A percentile compares a stretch with the other conserved stretches of the same genome.
Conservation (phyloP, 352 stramenopile genomes). For the Phytophthora idaei region DNA sequence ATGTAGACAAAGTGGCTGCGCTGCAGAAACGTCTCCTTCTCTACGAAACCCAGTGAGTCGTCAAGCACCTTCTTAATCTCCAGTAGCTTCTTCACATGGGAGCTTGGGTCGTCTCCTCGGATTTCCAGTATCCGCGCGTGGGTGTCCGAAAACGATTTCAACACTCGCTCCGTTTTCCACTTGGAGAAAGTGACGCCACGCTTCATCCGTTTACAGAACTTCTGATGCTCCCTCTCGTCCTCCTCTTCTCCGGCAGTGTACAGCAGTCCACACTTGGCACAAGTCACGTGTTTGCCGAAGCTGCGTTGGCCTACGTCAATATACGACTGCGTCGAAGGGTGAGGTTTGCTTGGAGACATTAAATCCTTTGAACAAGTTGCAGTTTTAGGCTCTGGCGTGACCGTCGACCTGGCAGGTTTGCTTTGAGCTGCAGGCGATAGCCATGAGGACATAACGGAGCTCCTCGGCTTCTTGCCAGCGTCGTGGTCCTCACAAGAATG, state of each 20-base stretch:
- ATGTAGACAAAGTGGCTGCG: slow-evolving; percentile 71
- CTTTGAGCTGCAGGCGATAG: slow-evolving; percentile 20
- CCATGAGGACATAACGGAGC: slow-evolving; percentile 17
- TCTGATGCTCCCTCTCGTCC: slow-evolving; percentile 72
- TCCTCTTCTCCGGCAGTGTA: slow-evolving; percentile 76
- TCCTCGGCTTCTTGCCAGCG: slow-evolving; percentile 21
- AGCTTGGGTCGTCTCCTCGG: slow-evolving; percentile 48
- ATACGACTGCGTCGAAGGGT: slow-evolving; percentile 56
- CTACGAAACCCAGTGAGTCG: slow-evolving; percentile 70
- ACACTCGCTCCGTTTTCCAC: slow-evolving; percentile 70
- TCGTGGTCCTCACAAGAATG: not conserved
- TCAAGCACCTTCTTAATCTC: slow-evolving; percentile 77
- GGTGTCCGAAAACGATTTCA: slow-evolving; percentile 50
- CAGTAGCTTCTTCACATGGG: slow-evolving; percentile 74
- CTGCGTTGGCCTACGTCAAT: slow-evolving; percentile 78
- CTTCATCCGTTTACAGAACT: slow-evolving; percentile 56
- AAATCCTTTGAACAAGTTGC: slow-evolving; percentile 8
- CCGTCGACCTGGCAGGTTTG: slow-evolving; percentile 19
- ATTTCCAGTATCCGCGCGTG: slow-evolving; percentile 70
- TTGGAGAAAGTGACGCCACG: slow-evolving; percentile 59
- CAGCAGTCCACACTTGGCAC: slow-evolving; percentile 63
- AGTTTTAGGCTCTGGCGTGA: slow-evolving; percentile 32
- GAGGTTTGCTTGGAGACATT: slow-evolving; percentile 11
- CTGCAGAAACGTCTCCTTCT: slow-evolving; percentile 53
- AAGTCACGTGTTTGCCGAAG: slow-evolving; percentile 70